These are phyloP conservation scores for Euptelea pleiosperma DNA, from an alignment of 164 flowering plant genomes.

Conservation along the genomic window DNA sequence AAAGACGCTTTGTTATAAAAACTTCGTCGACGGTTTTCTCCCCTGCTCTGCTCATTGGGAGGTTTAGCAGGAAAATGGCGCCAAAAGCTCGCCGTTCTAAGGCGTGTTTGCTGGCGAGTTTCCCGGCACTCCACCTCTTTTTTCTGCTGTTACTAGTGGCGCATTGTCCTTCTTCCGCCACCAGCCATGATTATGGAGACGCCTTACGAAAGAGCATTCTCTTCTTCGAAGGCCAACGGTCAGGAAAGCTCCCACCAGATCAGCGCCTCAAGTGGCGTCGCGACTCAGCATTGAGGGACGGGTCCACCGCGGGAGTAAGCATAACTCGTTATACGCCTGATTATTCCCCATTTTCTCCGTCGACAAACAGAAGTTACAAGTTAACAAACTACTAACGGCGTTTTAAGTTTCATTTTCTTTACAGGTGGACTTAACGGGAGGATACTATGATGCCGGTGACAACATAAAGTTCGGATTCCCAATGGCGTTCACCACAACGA, in stretches of 20 bases:
- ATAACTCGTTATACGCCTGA: too few species aligned
- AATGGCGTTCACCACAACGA: constrained; percentile 84
- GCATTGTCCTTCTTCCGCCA: constrained; percentile 11
- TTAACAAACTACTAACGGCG: too few species aligned
- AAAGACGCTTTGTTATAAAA: background rate
- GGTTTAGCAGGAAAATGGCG: constrained; percentile 67
- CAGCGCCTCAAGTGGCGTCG: constrained; percentile 83
- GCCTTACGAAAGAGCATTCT: constrained; percentile 84
- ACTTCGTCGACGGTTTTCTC: too few species aligned
- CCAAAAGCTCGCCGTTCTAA: constrained; percentile 24
- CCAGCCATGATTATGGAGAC: constrained; percentile 60
- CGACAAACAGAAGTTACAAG: too few species aligned
- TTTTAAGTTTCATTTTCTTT: background rate
- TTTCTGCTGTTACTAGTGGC: constrained; percentile 23
- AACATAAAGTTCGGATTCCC: constrained; percentile 92
- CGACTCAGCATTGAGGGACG: constrained; percentile 82
- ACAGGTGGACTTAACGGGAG: constrained; percentile 78
- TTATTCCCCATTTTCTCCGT: background rate
- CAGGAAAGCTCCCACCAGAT: constrained; percentile 77
- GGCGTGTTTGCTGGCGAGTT: constrained; percentile 15
- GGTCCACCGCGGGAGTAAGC: constrained; percentile 69
- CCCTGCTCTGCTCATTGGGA: too few species aligned
- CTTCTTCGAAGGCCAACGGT: constrained; percentile 96
- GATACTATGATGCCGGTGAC: constrained; percentile 97
- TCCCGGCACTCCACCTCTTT: constrained; percentile 14